Conservation (phyloP, 257 asterid genomes). For the Sherardia arvensis region DNA sequence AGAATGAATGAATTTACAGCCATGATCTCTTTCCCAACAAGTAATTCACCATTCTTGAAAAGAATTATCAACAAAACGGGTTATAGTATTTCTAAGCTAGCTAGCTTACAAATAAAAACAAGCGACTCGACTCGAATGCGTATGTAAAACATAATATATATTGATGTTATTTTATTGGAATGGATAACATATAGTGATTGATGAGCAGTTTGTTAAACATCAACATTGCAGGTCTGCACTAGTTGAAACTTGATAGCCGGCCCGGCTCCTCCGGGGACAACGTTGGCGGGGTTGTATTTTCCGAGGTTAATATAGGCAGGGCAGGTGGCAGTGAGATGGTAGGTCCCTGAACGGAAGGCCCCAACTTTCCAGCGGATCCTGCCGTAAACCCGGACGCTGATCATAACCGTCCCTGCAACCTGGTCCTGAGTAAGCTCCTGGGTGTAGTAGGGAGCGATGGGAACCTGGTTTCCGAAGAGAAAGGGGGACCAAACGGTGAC, state of each 20-base stretch:
- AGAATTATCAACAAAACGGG: no score
- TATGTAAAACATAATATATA: background rate
- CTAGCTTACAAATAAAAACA: no score
- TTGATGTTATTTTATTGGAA: background rate
- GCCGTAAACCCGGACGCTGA: slow-evolving; percentile 42
- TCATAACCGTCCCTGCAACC: slow-evolving; percentile 35
- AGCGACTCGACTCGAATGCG: background rate
- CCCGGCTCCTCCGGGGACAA: slow-evolving; percentile 17
- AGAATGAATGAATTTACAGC: no score
- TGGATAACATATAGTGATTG: background rate
- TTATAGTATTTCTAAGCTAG: no score
- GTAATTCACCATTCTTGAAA: no score
- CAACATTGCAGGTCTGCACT: slow-evolving; percentile 44
- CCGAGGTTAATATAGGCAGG: slow-evolving; percentile 68
- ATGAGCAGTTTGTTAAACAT: slow-evolving; percentile 22
- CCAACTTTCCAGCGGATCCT: slow-evolving; percentile 74
- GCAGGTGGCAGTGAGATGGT: slow-evolving; percentile 53
- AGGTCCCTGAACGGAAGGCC: slow-evolving; percentile 42
- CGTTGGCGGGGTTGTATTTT: slow-evolving; percentile 2
- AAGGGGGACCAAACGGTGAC: slow-evolving; percentile 55
- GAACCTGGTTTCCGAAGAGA: slow-evolving; percentile 40
- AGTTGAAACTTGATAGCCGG: slow-evolving; percentile 39
- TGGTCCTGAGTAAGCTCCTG: slow-evolving; percentile 30
- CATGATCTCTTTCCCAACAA: no score
- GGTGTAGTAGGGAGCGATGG: slow-evolving; percentile 39